Evolutionary conservation across 225 moss, liverwort and hornwort genomes (phyloP).

Genomic region (Pleurozium schreberi): DNA sequence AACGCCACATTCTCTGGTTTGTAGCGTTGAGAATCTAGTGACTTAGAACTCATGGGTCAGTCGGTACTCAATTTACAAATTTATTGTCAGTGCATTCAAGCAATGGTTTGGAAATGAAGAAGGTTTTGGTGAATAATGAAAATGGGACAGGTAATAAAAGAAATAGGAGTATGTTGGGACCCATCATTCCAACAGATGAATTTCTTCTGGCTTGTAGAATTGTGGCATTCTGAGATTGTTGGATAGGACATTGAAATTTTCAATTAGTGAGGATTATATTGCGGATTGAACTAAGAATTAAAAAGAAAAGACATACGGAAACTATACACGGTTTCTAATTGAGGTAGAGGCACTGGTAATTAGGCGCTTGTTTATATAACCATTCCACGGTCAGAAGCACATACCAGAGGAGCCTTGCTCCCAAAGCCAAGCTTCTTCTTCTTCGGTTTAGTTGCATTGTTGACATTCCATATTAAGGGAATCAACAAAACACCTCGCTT

Average conservation of each 20-base stretch:
- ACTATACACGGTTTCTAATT: neutral
- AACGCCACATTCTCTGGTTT: neutral
- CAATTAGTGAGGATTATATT: neutral
- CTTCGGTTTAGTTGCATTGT: conserved; percentile 22
- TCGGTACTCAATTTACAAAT: neutral
- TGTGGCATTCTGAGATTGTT: neutral
- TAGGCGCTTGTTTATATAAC: neutral
- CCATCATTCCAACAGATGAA: neutral
- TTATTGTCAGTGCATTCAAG: neutral
- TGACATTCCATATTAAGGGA: conserved; percentile 65
- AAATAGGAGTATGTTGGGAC: neutral
- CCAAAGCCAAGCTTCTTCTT: conserved; percentile 82
- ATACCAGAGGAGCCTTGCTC: conserved; percentile 48
- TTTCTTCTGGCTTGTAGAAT: neutral
- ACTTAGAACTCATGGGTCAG: neutral
- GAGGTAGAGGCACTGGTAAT: neutral
- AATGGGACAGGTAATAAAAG: neutral
- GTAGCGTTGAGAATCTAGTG: neutral
- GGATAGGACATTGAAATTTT: neutral
- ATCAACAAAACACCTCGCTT: conserved; percentile 81
- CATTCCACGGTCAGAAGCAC: neutral
- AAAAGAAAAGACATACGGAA: neutral
- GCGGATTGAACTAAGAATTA: neutral
- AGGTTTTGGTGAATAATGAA: neutral
- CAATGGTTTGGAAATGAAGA: neutral